Evolutionary conservation across 805 yeast genomes (phyloP), one percentile per base, ranked within the genome.

Genomic region (Blastobotrys americana): DNA sequence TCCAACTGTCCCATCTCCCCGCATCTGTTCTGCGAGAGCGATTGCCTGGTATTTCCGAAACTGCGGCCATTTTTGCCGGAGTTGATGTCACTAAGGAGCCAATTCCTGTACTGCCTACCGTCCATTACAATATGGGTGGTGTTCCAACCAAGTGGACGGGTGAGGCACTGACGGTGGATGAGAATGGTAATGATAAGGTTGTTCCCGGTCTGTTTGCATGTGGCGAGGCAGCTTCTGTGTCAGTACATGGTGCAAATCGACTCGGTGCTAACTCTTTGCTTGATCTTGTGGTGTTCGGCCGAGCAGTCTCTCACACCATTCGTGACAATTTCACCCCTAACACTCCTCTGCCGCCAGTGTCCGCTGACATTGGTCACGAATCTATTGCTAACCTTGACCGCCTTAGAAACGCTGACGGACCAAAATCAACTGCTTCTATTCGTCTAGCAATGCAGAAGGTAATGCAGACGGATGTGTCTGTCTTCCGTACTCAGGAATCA

Each of bases 41-140:
- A 75, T 77, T 90, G 61, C 98, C 98, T 58, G 98, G 98, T 82
- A 90, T 90, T 59, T 90, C 97, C 54, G 97, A 90, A 73, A 90
- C 98, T 48, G 97, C 98, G 38, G 83, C 88, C 55, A 90, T 90
- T 68, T 90, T 90, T 63, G 97, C 98, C 40, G 98, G 98, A 76
- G 98, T 90, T 54, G 98, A 90, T 70, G 97, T 90, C 55, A 93
- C 98, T 48, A 93, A 93, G 74, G 97, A 90, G 73, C 98, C 98
- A 63, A 93, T 93, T 66, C 98, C 97, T 59, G 89, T 90, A 59
- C 70, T 93, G 58, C 98, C 98, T 59, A 90, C 98, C 55, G 98
- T 93, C 50, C 98, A 90, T 72, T 90, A 93, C 76, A 90, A 90
- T 72, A 90, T 90, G 98, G 98, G 98, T 70, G 97, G 97, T 80